Percentiles rank a stretch among this genome's conserved stretches.
Evolutionary conservation across 805 yeast species (phyloP).

Genomic region (Candida lessepsii): DNA sequence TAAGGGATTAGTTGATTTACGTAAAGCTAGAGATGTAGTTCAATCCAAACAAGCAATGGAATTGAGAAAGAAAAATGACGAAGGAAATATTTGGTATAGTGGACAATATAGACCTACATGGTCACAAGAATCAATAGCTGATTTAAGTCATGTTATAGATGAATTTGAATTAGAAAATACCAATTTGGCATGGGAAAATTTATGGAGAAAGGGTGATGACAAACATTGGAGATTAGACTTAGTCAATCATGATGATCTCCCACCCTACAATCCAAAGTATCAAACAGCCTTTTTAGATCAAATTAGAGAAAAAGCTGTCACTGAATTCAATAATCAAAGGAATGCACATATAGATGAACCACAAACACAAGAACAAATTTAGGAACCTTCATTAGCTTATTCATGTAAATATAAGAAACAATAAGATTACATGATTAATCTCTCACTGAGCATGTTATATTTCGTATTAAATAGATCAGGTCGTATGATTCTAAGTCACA

Average conservation of each 20-base stretch:
- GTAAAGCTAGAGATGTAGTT: constrained; percentile 69
- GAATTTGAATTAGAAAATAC: constrained; percentile 51
- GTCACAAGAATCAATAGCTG: constrained; percentile 90
- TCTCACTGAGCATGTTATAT: too few species aligned
- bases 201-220: constrained; percentile 84
- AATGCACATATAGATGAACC: not conserved
- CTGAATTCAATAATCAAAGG: constrained; percentile 23
- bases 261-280: constrained; percentile 59
- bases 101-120: constrained; percentile 89
- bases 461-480: too few species aligned
- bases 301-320: constrained; percentile 43
- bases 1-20: constrained; percentile 69
- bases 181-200: constrained; percentile 75
- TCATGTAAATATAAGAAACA: constrained; percentile 4
- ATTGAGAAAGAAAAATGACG: constrained; percentile 68
- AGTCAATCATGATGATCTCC: constrained; percentile 62
- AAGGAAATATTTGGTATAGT: constrained; percentile 81
- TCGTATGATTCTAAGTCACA: constrained; percentile 1
- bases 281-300: constrained; percentile 66
- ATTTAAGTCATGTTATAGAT: constrained; percentile 67
- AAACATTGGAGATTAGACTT: constrained; percentile 63
- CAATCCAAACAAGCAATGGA: constrained; percentile 58
- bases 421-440: too few species aligned
- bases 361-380: not conserved
- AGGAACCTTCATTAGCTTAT: not conserved